Percentiles rank a stretch among this genome's conserved stretches.
Evolutionary conservation across 169 alveolate species (phyloP).

Genomic region (Cryptosporidium ryanae): DNA sequence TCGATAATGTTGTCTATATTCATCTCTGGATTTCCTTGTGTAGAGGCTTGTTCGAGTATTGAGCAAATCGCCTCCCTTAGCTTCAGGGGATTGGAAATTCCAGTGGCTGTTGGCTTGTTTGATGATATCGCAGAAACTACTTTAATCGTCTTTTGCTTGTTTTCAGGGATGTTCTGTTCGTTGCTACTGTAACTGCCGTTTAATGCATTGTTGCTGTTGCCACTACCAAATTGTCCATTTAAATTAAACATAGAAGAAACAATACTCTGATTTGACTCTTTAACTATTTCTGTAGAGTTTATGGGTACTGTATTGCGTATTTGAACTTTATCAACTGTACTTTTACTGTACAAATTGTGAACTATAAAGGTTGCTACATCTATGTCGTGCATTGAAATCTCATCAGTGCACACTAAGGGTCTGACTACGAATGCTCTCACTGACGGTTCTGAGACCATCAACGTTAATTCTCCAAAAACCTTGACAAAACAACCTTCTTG

Average conservation of each 20-base stretch:
- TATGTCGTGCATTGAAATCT: conserved; percentile 60
- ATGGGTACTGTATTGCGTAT: not conserved
- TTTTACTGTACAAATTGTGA: conserved; percentile 9
- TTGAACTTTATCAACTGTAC: not conserved
- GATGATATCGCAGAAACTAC: conserved; percentile 59
- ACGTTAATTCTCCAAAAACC: conserved; percentile 53
- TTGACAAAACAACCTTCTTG: conserved; percentile 72
- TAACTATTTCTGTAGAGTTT: not conserved
- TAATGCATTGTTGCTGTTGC: not conserved
- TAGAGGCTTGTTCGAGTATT: conserved; percentile 62
- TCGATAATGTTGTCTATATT: conserved; percentile 34
- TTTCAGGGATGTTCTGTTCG: conserved; percentile 41
- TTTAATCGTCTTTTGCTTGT: conserved; percentile 7
- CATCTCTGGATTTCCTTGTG: conserved; percentile 58
- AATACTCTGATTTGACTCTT: conserved; percentile 38
- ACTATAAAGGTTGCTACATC: conserved; percentile 66
- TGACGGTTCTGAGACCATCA: conserved; percentile 72
- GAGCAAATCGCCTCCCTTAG: conserved; percentile 57
- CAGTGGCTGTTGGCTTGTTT: not conserved
- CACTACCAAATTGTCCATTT: conserved; percentile 47
- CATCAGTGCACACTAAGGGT: conserved; percentile 71
- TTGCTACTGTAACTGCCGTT: not conserved
- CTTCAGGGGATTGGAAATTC: conserved; percentile 25
- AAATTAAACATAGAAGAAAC: conserved; percentile 52
- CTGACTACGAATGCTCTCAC: conserved; percentile 72